phyloP scores from a whole-genome alignment of 768 basidiomycete species.

The Exsudoporus frostii region DNA sequence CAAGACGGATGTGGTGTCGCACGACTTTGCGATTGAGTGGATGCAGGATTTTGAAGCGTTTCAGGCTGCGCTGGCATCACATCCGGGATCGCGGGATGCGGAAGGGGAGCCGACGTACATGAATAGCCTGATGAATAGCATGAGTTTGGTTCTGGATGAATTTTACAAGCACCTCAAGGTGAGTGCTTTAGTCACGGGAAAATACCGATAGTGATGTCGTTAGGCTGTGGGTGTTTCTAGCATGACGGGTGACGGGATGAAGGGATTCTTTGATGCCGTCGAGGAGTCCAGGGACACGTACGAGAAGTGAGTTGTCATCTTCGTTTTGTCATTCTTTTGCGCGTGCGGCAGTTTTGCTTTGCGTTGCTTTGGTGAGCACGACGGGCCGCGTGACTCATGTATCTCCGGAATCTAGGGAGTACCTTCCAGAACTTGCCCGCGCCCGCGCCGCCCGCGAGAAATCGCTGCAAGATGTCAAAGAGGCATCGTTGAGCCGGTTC shows the following conservation, averaged over 20 bases:
- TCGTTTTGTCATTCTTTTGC: background rate
- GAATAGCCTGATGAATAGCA: constrained; percentile 98
- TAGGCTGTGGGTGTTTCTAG: constrained; percentile 96
- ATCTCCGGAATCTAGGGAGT: constrained; percentile 57
- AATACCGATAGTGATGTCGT: background rate
- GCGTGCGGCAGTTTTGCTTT: background rate
- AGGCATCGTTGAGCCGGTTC: constrained; percentile 72
- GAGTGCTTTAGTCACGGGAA: constrained; percentile 13
- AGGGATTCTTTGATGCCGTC: constrained; percentile 89
- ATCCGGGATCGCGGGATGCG: constrained; percentile 62
- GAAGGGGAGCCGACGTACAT: constrained; percentile 96
- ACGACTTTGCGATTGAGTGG: constrained; percentile 94
- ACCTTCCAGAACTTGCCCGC: constrained; percentile 83
- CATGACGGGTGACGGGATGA: constrained; percentile 90
- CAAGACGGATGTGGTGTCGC: constrained; percentile 90
- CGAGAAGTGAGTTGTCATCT: constrained; percentile 57
- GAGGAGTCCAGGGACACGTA: constrained; percentile 86
- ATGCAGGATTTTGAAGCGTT: constrained; percentile 98
- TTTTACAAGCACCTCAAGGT: constrained; percentile 97
- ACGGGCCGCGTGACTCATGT: constrained; percentile 5
- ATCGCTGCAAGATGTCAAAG: constrained; percentile 60
- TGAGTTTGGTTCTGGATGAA: constrained; percentile 97
- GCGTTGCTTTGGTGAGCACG: background rate
- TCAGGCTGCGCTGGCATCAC: constrained; percentile 78
- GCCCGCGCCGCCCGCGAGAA: constrained; percentile 63